phyloP scores from a whole-genome alignment of 352 stramenopile species.

The Phytophthora tubulina region DNA sequence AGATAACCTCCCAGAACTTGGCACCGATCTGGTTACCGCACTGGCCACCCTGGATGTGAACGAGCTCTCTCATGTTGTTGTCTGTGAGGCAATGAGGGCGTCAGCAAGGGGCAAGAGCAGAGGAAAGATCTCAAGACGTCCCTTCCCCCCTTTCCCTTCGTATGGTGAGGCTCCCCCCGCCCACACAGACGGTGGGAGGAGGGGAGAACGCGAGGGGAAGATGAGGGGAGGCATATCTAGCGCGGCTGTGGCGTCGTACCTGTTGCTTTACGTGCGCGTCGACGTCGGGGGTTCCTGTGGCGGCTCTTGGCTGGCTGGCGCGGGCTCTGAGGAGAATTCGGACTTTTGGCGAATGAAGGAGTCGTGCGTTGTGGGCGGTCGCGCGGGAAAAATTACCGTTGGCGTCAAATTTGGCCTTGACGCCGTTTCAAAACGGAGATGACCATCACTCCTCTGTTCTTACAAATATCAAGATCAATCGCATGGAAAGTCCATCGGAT shows the following conservation, averaged over 20 bases:
- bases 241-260: slow-evolving; percentile 39
- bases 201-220: slow-evolving; percentile 6
- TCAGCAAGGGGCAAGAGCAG: slow-evolving; percentile 23
- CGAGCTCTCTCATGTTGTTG: slow-evolving; percentile 94
- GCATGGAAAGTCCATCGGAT: slow-evolving; percentile 15
- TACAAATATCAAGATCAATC: slow-evolving; percentile 24
- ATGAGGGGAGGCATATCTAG: neutral
- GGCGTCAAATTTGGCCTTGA: slow-evolving; percentile 41
- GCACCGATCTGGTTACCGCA: slow-evolving; percentile 99
- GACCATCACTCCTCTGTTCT: slow-evolving; percentile 29
- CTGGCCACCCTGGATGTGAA: slow-evolving; percentile 98
- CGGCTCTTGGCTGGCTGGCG: slow-evolving; percentile 77
- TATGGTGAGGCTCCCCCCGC: slow-evolving; percentile 17
- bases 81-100: slow-evolving; percentile 31
- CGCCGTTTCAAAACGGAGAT: slow-evolving; percentile 36
- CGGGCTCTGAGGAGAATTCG: slow-evolving; percentile 75
- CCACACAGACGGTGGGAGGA: slow-evolving; percentile 1
- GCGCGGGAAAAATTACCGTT: slow-evolving; percentile 37
- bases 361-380: slow-evolving; percentile 31
- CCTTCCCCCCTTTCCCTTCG: slow-evolving; percentile 34
- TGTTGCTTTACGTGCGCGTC: slow-evolving; percentile 52
- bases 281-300: slow-evolving; percentile 38
- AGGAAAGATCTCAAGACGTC: slow-evolving; percentile 33
- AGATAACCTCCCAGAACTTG: slow-evolving; percentile 99
- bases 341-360: slow-evolving; percentile 91